Conservation (phyloP, 2,329 filamentous ascomycete species). For the Fusarium sp. region DNA sequence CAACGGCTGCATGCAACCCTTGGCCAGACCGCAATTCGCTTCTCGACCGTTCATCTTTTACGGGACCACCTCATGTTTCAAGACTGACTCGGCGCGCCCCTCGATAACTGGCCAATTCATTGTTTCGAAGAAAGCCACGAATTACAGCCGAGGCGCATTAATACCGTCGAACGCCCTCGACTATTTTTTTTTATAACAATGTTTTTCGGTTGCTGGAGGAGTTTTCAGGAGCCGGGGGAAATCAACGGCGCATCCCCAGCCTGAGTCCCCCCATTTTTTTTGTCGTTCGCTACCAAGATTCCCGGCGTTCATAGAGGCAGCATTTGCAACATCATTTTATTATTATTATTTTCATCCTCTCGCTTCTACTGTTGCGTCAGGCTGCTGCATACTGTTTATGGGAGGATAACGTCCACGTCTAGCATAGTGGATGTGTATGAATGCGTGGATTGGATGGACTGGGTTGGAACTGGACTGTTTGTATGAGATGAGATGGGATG, state of each 20-base stretch:
- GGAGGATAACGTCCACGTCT: conserved; percentile 12
- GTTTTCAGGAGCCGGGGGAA: conserved; percentile 12
- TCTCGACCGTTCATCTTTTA: conserved; percentile 11
- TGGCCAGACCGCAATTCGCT: conserved; percentile 18
- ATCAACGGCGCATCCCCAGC: background rate
- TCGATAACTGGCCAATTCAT: conserved; percentile 26
- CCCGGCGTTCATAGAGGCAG: conserved; percentile 43
- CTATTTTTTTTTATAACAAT: conserved; percentile 3
- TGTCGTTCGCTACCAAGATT: conserved; percentile 41
- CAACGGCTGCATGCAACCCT: background rate
- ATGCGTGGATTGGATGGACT: conserved; percentile 8
- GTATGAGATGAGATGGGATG: conserved; percentile 9
- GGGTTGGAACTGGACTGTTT: background rate
- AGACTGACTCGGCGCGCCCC: conserved; percentile 19
- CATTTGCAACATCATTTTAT: conserved; percentile 32
- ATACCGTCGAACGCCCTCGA: conserved; percentile 14
- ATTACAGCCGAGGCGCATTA: conserved; percentile 23
- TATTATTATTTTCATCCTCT: conserved; percentile 28
- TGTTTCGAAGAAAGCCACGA: conserved; percentile 27
- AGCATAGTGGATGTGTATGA: conserved; percentile 14
- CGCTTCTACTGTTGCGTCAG: conserved; percentile 11
- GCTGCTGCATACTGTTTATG: conserved; percentile 28
- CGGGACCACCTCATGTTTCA: conserved; percentile 24
- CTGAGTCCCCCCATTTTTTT: conserved; percentile 9
- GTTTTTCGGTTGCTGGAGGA: conserved; percentile 23